Base-by-base conservation (phyloP, 73 alveolate genomes). In the Paraurostyla sp. region DNA sequence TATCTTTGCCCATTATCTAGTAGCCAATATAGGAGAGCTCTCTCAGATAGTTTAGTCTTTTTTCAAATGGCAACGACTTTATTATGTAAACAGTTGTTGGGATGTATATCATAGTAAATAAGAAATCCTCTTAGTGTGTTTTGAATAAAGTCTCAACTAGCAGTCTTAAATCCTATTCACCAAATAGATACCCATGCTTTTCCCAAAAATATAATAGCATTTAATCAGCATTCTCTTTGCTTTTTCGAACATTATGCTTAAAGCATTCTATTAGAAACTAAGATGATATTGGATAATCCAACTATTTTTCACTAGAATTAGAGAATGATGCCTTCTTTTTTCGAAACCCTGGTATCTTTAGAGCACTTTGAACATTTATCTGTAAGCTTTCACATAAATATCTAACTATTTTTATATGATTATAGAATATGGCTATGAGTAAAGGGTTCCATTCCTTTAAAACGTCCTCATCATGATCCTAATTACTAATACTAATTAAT, bases 381-480 rank as follows among this genome's bases (percentile, higher is more conserved):
- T 48, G 25, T 3, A 73, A 7, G 29, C 29, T 49, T 3, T 73
- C 86, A 48, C 86, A 73, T 20, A 45, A 49, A 35, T 73, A 73
- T 48, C 38, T 43, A 9, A 73, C 40, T 48, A 48, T 13, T 25
- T 73, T 73, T 15, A 73, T 9, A n/a, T 49, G 48, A 48, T 73
- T 73, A 73, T 16, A 73, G 71, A 45, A 73, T 46, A 73, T 73
- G 2, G 86, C 86, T 3, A 73, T 2, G 45, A 45, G 86, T n/a
- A 73, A 46, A 9, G 86, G 86, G 33, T 73, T 73, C 86, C 86
- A 73, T 29, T 73, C 86, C 46, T 48, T 73, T 29, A 73, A 27
- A 11, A 49, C 36, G 6, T 73, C 86, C 25, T 73, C 86, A 73
- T 48, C 71, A 22, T 30, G 48, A 62, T 62, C 51, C 4, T 23